These are phyloP conservation scores for Suillus subaureus DNA, from an alignment of 768 basidiomycete species.

Conservation along the genomic window DNA sequence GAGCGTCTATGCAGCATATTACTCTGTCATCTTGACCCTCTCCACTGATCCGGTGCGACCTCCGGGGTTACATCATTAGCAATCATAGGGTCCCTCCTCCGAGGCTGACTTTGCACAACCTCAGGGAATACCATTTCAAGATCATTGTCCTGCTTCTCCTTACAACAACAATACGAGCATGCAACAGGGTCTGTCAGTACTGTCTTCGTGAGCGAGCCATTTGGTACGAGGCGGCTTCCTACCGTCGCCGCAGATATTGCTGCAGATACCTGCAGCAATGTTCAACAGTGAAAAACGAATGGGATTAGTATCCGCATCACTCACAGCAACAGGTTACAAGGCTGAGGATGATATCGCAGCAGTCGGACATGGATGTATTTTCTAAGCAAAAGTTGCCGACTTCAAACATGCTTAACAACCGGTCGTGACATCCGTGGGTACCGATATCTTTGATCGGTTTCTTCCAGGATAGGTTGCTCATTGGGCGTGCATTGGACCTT, in stretches of 20 bases:
- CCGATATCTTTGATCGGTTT: not conserved
- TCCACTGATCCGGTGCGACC: not conserved
- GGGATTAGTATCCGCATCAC: slow-evolving; percentile 7
- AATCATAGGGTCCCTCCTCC: slow-evolving; percentile 15
- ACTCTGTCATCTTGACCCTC: not conserved
- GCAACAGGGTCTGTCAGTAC: slow-evolving; percentile 11
- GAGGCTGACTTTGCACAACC: slow-evolving; percentile 22
- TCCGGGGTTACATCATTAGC: not conserved
- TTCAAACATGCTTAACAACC: not conserved
- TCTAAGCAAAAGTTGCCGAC: not conserved
- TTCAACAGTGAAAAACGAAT: slow-evolving; percentile 13
- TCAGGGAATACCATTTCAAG: not conserved
- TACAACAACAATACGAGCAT: slow-evolving; percentile 21
- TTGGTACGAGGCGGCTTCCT: not conserved
- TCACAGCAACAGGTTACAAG: slow-evolving; percentile 21
- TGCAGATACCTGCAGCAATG: slow-evolving; percentile 3
- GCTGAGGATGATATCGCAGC: slow-evolving; percentile 25
- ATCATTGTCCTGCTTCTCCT: slow-evolving; percentile 11
- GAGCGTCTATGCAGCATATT: not conserved
- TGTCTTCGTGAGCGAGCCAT: not conserved
- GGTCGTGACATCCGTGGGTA: not conserved
- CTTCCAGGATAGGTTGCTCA: not conserved
- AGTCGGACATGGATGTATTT: slow-evolving; percentile 14
- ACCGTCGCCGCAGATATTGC: not conserved
- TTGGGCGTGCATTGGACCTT: not conserved